Evolutionary conservation across 345 rosid species (phyloP), one percentile per base, ranked within the genome.

Genomic region (Corchorus capsularis): DNA sequence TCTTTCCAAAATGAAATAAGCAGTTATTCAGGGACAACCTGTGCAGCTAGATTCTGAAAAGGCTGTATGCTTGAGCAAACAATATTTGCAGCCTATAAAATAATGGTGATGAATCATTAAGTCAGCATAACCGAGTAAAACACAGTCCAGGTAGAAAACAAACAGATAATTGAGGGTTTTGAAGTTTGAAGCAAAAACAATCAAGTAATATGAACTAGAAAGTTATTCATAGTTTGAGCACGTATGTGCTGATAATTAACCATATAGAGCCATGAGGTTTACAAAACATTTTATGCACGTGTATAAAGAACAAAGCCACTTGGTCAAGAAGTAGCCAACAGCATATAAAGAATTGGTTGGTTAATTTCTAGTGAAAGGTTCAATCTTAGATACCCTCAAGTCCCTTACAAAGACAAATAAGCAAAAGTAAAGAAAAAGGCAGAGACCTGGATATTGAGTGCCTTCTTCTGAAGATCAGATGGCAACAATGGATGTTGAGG

Each of bases 51-150:
- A 84, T 94, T 93, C 77, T 91, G 92, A 74, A 85, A 89, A 74
- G 98, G 94, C 69, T 94, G 97, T 75, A 94, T 94, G 79, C 90
- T 89, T 7, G 94, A 90, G 70, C 85, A 89, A 69, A 94, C 97
- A 76, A 89, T 83, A 74, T 79, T 94, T 72, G 90, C 89, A 56
- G 85, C 96, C 98, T 94, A 74, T 6, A 49, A 32, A 73, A 57
- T 43, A 39, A 59, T 46, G 27, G 16, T 16, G 5, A 2, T 17
- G 60, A 43, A 2, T 34, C 5, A 61, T 60, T 60, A 59, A 59
- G 45, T 22, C 22, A 22, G 39, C 41, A 20, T 4, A 57, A 22
- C 20, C 20, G 13, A 13, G 19, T 41, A 10, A 56, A 68, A 49
- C 19, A 68, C 8, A 20, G 20, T 64, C 12, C 15, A 64, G 69